Base-by-base conservation (phyloP, 1,284 basidiomycete genomes). In the Ceratobasidium sp. region DNA sequence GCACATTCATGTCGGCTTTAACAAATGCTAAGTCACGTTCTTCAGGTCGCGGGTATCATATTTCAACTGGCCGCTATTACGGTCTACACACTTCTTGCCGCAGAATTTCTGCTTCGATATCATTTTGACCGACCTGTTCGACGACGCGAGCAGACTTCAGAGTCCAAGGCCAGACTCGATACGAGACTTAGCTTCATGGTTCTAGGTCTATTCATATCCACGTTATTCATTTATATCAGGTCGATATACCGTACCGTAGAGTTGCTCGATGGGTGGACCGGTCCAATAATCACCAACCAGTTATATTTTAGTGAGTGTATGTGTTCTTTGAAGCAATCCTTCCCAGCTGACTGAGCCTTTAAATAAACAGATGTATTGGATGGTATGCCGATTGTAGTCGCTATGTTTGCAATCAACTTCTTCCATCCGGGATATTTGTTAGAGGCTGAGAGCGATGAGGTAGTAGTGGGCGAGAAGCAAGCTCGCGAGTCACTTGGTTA, bases 191-290 rank as follows among this genome's bases (percentile, higher is more conserved):
- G 78, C 61, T 77, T 81, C 42, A 78, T 81, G 71, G 69, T 82
- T 55, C 51, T 79, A 23, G 79, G 71, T 2, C 68, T 84, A 26
- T 79, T 70, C 15, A 71, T 82, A 64, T 71, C 82, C 12, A 83
- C 84, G 10, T 46, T 85, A 18, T 81, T 84, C 71, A 81, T 85
- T 61, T 81, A 83, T 66, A 81, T 83, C 70, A 84, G 84, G 79
- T 83, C 83, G 13, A 81, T 85, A 26, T 86, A 83, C 77, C 83
- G 86, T 67, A 82, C 84, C 0, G 81, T 84, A 72, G 85, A 86
- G 78, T 80, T 86, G 7, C 61, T 82, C 10, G 78, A 84, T 60
- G 84, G 84, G 0, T 85, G 84, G 85, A 78, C 53, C 5, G 84
- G 85, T 18, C 80, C 81, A 0, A 83, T 85, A 68, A 84, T 83